A percentile compares a stretch with the other conserved stretches of the same genome.
Evolutionary conservation across 805 yeast genomes (phyloP).

Genomic region (Metschnikowia amazonensis): DNA sequence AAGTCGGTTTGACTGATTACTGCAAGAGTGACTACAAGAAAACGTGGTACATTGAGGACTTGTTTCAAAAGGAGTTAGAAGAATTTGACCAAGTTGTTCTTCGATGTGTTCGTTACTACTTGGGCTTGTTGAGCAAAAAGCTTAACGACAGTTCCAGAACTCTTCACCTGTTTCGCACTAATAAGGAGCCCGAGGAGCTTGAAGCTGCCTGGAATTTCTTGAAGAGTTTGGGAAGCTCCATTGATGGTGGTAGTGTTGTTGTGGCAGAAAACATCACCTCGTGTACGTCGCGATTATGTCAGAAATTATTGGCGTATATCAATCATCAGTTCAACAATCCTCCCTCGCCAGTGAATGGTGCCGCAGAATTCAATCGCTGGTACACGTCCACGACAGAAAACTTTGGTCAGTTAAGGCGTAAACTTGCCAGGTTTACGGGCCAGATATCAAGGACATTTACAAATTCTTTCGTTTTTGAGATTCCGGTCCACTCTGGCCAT

Average conservation of each 20-base stretch:
- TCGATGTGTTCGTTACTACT: slow-evolving; percentile 68
- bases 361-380: slow-evolving; percentile 54
- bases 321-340: slow-evolving; percentile 62
- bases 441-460: slow-evolving; percentile 66
- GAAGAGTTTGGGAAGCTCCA: slow-evolving; percentile 68
- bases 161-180: slow-evolving; percentile 65
- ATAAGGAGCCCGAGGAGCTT: slow-evolving; percentile 87
- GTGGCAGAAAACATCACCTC: slow-evolving; percentile 73
- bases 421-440: slow-evolving; percentile 72
- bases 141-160: slow-evolving; percentile 70
- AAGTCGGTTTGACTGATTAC: slow-evolving; percentile 60
- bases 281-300: slow-evolving; percentile 63
- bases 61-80: slow-evolving; percentile 50
- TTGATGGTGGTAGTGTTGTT: slow-evolving; percentile 77
- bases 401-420: slow-evolving; percentile 73
- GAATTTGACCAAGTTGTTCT: slow-evolving; percentile 63
- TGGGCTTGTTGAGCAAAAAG: slow-evolving; percentile 70
- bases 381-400: slow-evolving; percentile 63
- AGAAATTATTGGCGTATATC: slow-evolving; percentile 65
- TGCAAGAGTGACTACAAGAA: slow-evolving; percentile 49
- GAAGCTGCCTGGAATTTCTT: slow-evolving; percentile 79
- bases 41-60: slow-evolving; percentile 69
- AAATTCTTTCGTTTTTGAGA: slow-evolving; percentile 62
- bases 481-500: slow-evolving; percentile 41
- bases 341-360: slow-evolving; percentile 38